Evolutionary conservation across 306 rosid genomes (phyloP).

Genomic region (Notholithocarpus densiflorus): DNA sequence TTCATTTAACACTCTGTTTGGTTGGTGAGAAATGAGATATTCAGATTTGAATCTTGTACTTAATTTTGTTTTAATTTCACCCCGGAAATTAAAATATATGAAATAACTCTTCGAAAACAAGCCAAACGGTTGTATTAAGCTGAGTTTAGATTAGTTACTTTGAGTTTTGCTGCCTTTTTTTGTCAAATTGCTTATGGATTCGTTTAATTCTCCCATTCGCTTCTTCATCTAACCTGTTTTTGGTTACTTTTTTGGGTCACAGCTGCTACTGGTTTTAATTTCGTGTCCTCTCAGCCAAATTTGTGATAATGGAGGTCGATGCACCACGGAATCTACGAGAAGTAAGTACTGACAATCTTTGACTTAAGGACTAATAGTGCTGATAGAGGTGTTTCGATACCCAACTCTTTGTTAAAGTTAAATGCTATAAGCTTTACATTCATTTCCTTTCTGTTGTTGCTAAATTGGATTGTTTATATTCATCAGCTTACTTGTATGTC

Average conservation of each 20-base stretch:
- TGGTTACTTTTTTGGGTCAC: background rate
- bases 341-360: constrained; percentile 42
- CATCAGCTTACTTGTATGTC: background rate
- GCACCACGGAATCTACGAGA: constrained; percentile 30
- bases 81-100: too few species aligned
- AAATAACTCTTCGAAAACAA: background rate
- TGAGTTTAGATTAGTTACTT: background rate
- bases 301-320: constrained; percentile 31
- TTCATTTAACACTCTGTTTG: background rate
- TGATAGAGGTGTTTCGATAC: background rate
- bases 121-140: background rate
- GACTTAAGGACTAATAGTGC: background rate
- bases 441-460: background rate
- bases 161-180: background rate
- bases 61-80: too few species aligned
- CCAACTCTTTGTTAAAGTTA: background rate
- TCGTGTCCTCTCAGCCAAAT: background rate
- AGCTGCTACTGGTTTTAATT: constrained; percentile 5
- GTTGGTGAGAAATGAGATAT: background rate
- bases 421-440: background rate
- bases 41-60: background rate
- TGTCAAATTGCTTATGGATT: background rate
- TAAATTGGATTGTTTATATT: background rate
- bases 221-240: background rate
- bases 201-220: background rate